Conservation (phyloP, 495 filamentous ascomycete genomes). For the Evernia prunastri region DNA sequence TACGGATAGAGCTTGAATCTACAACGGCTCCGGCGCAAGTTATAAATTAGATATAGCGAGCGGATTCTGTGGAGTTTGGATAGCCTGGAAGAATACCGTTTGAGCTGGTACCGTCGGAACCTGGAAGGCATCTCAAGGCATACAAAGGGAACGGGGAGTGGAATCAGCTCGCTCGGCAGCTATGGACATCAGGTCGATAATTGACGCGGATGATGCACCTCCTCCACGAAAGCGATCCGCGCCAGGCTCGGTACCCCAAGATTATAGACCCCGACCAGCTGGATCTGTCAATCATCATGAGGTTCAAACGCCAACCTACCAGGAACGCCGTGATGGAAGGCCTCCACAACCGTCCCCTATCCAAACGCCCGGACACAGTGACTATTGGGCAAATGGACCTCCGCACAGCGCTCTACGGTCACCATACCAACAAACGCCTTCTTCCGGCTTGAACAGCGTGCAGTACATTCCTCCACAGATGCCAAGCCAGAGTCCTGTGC, state of each 20-base stretch:
- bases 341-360: constrained; percentile 41
- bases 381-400: constrained; percentile 36
- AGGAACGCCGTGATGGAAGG: constrained; percentile 32
- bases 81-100: not conserved
- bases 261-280: constrained; percentile 29
- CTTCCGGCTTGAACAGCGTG: constrained; percentile 31
- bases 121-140: constrained; percentile 7
- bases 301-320: constrained; percentile 25
- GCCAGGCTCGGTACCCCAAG: constrained; percentile 27
- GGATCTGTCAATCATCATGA: constrained; percentile 10
- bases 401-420: constrained; percentile 40
- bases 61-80: not conserved
- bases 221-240: constrained; percentile 26
- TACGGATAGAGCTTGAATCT: not conserved
- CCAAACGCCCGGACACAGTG: constrained; percentile 32
- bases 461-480: constrained; percentile 37
- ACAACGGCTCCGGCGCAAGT: not conserved
- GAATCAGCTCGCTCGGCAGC: not conserved
- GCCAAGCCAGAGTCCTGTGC: constrained; percentile 23
- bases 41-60: not conserved
- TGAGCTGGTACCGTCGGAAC: not conserved
- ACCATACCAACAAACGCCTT: constrained; percentile 41
- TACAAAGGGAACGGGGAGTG: not conserved
- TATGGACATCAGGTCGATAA: constrained; percentile 52
- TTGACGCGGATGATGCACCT: constrained; percentile 43